Base-by-base conservation (phyloP, 2,329 filamentous ascomycete species). In the Fusarium lateritium region DNA sequence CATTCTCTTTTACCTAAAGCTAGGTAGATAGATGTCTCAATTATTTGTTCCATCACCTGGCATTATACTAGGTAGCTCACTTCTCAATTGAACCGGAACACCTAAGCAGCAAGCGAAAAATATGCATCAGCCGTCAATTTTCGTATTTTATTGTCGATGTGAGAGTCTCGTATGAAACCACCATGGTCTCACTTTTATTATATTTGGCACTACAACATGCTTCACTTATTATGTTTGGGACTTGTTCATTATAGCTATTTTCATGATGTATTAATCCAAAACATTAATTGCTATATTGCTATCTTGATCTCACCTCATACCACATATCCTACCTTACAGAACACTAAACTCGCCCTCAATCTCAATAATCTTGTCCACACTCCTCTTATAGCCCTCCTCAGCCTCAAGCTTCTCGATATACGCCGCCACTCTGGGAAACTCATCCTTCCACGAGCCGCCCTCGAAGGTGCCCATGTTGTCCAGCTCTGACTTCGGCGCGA, bases 321-420 rank as follows among this genome's bases (percentile, higher is more conserved):
- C n/a, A 39, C 53, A 46, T 36, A 31, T 14, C 28, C 17, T 13
- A 43, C 11, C 52, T 56, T 49, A 67, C 62, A 70, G 24, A 42
- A 66, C 54, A 39, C 66, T 55, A 62, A 77, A 79, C 26, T 76
- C 73, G 19, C 83, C 83, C 62, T 86, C 85, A 26, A 87, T 78
- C 69, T 83, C 79, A 73, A 81, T 78, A 51, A 88, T 82, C 80
- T 83, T 85, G 63, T 82, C 80, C 46, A 83, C 75, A 17, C 85
- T 83, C 70, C 70, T 80, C 75, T 80, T 77, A 62, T 86, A 88
- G 0, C 85, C 85, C 3, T 82, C 79, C 71, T 85, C 79, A 5
- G 44, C 63, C 74, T 85, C 79, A 34, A 88, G 73, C 19, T 79
- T 76, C 14, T 78, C 76, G 45, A 85, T 80, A 72, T 87, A 88